Base-by-base conservation (phyloP, 2,329 filamentous ascomycete genomes). In the Sporothrix luriei region DNA sequence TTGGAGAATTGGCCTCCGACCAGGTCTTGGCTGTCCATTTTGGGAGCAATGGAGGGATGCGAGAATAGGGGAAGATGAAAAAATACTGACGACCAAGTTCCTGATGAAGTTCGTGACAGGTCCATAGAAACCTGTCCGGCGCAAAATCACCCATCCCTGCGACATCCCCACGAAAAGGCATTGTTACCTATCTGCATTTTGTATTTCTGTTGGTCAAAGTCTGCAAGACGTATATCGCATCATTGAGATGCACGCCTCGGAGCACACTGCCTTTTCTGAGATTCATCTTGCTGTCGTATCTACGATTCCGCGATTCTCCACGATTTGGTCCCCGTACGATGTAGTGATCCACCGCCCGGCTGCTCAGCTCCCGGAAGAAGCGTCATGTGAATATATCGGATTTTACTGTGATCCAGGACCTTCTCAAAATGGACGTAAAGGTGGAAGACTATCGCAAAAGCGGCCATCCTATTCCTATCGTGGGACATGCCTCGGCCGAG, bases 401-500 rank as follows among this genome's bases (percentile, higher is more conserved):
- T 51, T 14, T 51, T 19, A 9, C 38, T 26, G 14, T 26, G 38
- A 40, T 51, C 26, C 46, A 10, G 19, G 3, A 4, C 57, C 19
- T 33, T 49, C 21, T 65, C 46, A 21, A 14, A 16, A 5, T 4
- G 7, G 54, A 57, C 21, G 29, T 13, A 16, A 51, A 6, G 19
- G 48, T 51, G 48, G 48, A 51, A 13, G 49, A 52, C 7, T 54
- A 26, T 54, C 21, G 21, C 13, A 29, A 29, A 33, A 33, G 33
- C 9, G 33, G 9, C 33, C 33, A 13, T 33, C 52, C n/a, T 16
- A 48, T 4, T 19, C 14, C 4, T 7, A 21, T n/a, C 48, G 6
- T 49, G 40, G 11, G 16, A 10, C 54, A 19, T n/a, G 46, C 61
- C 61, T 68, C 52, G 51, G 66, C 66, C 52, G 66, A 68, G 48